Evolutionary conservation across 345 rosid genomes (phyloP), one percentile per base, ranked within the genome.

Genomic region (Rhizophora mangle): DNA sequence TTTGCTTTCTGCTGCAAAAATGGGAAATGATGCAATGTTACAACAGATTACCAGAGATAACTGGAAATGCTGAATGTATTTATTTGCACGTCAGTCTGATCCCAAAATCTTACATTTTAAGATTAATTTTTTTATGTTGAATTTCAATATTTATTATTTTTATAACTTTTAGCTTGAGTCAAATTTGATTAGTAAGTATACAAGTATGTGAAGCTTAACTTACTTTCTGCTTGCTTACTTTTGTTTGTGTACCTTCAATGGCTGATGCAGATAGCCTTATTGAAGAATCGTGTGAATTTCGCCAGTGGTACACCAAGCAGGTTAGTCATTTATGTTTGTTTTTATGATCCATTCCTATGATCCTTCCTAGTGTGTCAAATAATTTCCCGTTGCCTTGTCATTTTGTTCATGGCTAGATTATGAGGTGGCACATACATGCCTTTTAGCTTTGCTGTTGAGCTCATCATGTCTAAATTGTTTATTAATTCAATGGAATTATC

Each of bases 241-340:
- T 21, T 37, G 5, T 52, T 57, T 51, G 30, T 66, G 15, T 11
- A 22, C 29, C 20, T 20, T 34, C 68, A 18, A 18, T 71, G 64
- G 60, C 73, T 21, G 55, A 18, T 84, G 77, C 87, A 91, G 96
- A 89, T 91, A 5, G 63, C 90, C 24, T 68, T 85, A 24, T 76
- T 93, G 70, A 86, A 88, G 83, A 81, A 77, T 51, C 91, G 96
- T 52, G 97, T 89, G 16, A 93, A 91, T 78, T 75, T 91, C 72
- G 96, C 88, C 1, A 80, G 98, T 6, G 98, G 98, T 61, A 93
- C 96, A 66, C 98, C 97, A 60, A 93, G 82, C 84, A 88, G 98
- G 98, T 92, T 59, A 68, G 76, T 71, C 32, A 52, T 64, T 55
- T 27, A 27, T 47, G 26, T 30, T 27, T 55, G 7, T 59, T 11